Evolutionary conservation across 192 early-diverging fungal genomes (phyloP).

Genomic region (Gonapodya prolifera): DNA sequence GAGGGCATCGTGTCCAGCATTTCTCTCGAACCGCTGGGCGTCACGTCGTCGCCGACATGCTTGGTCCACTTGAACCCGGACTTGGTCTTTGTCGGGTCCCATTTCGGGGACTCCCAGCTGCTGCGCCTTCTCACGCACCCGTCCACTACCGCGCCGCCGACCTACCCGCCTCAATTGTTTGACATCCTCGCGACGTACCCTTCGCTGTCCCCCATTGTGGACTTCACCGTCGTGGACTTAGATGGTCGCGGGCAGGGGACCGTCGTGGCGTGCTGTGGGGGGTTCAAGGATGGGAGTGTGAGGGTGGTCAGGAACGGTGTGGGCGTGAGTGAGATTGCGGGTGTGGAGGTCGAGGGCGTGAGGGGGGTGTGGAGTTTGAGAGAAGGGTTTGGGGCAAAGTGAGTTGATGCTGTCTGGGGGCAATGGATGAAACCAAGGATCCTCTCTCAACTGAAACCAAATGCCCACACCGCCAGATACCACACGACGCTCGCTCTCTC

Average conservation of each 20-base stretch:
- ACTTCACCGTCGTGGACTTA: constrained; percentile 73
- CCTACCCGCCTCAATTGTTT: constrained; percentile 21
- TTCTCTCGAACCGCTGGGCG: constrained; percentile 59
- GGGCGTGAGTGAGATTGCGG: constrained; percentile 55
- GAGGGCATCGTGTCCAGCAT: constrained; percentile 44
- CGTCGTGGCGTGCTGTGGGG: constrained; percentile 80
- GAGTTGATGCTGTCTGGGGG: too few species aligned
- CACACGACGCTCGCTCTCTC: constrained; percentile 46
- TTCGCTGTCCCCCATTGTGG: constrained; percentile 73
- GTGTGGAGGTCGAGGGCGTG: constrained; percentile 45
- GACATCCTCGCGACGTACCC: constrained; percentile 39
- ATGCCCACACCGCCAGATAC: constrained; percentile 9
- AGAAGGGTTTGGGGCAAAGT: constrained; percentile 28
- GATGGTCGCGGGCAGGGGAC: constrained; percentile 58
- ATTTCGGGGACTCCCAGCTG: constrained; percentile 72
- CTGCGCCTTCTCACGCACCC: constrained; percentile 40
- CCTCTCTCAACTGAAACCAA: background rate
- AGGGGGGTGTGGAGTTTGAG: constrained; percentile 59
- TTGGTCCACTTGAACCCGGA: constrained; percentile 57
- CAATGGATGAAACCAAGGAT: too few species aligned
- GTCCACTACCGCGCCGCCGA: too few species aligned
- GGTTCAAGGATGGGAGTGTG: constrained; percentile 54
- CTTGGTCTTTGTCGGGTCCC: constrained; percentile 70
- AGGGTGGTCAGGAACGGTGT: constrained; percentile 80
- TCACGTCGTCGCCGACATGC: constrained; percentile 24